Evolutionary conservation across 305 asterid species (phyloP).

Genomic region (Fraxinus angustifolia): DNA sequence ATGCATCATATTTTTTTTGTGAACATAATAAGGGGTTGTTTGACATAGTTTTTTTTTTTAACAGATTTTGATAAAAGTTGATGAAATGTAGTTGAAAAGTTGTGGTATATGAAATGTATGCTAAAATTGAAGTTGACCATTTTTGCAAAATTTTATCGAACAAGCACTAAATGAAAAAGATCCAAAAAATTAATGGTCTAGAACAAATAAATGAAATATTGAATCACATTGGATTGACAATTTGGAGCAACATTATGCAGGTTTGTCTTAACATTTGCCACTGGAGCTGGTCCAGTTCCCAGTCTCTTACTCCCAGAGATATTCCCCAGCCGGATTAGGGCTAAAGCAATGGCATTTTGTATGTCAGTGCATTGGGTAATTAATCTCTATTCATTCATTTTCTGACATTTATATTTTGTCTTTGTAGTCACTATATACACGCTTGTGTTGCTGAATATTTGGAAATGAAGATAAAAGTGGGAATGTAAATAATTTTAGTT

Average conservation of each 20-base stretch:
- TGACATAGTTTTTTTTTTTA: neutral
- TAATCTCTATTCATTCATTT: neutral
- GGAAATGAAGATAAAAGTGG: neutral
- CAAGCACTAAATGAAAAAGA: neutral
- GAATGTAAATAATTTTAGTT: neutral
- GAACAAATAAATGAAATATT: neutral
- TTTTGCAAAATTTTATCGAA: neutral
- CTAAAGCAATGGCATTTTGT: conserved; percentile 87
- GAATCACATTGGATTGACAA: neutral
- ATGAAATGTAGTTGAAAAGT: neutral
- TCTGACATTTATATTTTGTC: neutral
- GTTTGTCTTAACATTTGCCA: conserved; percentile 77
- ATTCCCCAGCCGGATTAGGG: conserved; percentile 70
- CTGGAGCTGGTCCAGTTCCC: conserved; percentile 96
- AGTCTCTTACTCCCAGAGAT: conserved; percentile 80
- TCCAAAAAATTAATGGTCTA: neutral
- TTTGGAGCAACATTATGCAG: conserved; percentile 38
- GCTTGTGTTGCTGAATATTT: neutral
- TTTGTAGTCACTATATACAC: neutral
- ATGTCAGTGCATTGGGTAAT: conserved; percentile 96
- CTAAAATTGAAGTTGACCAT: neutral
- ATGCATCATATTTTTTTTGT: neutral
- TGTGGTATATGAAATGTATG: neutral
- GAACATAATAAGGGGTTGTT: neutral
- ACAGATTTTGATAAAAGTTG: neutral